Percentiles rank a stretch among this genome's conserved stretches.
Conservation (phyloP, 2,329 filamentous ascomycete species). For the Lachnellula occidentalis region DNA sequence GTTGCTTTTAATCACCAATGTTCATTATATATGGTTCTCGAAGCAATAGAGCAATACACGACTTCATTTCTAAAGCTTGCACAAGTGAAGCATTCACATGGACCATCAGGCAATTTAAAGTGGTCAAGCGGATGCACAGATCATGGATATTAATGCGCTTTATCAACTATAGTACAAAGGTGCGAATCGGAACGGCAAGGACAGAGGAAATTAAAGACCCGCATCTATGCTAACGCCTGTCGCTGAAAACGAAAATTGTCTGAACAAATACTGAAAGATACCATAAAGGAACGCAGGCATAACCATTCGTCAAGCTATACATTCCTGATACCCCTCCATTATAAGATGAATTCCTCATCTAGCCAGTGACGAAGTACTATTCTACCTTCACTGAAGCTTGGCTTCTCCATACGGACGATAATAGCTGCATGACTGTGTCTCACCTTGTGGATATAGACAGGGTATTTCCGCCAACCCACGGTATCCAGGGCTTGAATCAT, state of each 20-base stretch:
- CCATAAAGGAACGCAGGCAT: not conserved
- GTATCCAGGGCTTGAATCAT: conserved; percentile 75
- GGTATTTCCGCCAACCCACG: conserved; percentile 60
- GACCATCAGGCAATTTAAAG: no score
- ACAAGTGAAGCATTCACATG: no score
- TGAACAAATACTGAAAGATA: not conserved
- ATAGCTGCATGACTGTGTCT: conserved; percentile 87
- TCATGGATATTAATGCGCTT: no score
- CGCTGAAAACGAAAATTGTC: not conserved
- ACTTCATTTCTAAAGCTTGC: no score
- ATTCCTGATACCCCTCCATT: not conserved
- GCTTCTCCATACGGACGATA: conserved; percentile 67
- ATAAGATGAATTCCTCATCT: conserved; percentile 58
- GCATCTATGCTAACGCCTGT: not conserved
- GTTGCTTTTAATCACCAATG: no score
- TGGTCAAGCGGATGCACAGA: no score
- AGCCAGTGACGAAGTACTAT: conserved; percentile 79
- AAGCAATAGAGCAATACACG: no score
- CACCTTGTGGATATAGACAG: conserved; percentile 69
- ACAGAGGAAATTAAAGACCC: no score
- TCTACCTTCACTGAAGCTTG: conserved; percentile 68
- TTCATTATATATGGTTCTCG: no score
- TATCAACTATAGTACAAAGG: no score
- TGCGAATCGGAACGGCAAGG: no score
- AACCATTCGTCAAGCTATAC: not conserved